Base-by-base conservation (phyloP, 352 stramenopile species). In the Ophiocytium majus region DNA sequence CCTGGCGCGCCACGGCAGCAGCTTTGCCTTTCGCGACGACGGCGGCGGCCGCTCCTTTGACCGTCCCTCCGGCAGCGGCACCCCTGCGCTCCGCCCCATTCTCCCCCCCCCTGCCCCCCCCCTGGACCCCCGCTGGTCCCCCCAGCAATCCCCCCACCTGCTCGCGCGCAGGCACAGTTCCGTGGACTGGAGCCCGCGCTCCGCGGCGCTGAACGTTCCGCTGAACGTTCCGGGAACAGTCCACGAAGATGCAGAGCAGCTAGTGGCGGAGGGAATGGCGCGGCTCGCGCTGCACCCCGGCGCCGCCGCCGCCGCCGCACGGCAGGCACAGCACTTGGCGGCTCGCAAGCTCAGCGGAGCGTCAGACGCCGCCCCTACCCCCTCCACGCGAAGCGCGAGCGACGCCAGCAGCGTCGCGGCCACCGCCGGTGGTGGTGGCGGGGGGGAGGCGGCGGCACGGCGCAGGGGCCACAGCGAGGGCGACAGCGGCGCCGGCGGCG, bases 1-100 rank as follows among this genome's bases (percentile, higher is more conserved):
- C 19, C 84, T 88, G 1, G 84, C 84, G 9, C 84, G 84, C 14
- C 83, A 87, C 75, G 83, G 83, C 17, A 84, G 76, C 31, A 83
- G 83, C 78, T 87, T 87, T 78, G 83, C 78, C 14, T 87, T 87
- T 33, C 79, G 80, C 33, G 83, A 87, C n/a, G 83, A 85, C 23
- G 66, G 66, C 66, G 14, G 66, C 35, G 66, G 66, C 32, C 5
- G 66, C 35, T 5, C 66, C 35, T 78, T 78, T 17, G 66, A 78
- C 35, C 63, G 83, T 35, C 19, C 35, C 10, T 14, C 28, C 34
- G 35, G 9, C 32, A 80, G n/a, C 0, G 75, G 1, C 35, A 50
- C 10, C 0, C 83, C 33, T 31, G 50, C 83, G 19, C 37, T 78
- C 0, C 79, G 76, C 80, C 83, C 83, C 50, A 49, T 87, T 0